Evolutionary conservation across 2,329 filamentous ascomycete species (phyloP).

Genomic region (Cladophialophora chaetospira): DNA sequence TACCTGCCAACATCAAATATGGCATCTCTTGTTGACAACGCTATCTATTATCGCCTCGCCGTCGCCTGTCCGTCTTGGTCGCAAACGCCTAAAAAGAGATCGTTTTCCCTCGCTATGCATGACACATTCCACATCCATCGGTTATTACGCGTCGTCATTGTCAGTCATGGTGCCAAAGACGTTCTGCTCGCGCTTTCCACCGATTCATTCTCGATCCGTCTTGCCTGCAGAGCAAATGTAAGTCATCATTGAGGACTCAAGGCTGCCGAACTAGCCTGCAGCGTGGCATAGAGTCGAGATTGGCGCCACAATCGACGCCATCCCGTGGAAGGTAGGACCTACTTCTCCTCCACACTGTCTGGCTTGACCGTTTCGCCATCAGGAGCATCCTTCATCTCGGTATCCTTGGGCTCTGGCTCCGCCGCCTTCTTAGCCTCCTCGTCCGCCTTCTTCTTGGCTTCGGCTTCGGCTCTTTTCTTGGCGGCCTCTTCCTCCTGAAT

Average conservation of each 20-base stretch:
- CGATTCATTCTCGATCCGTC: background rate
- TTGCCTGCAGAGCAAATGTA: slow-evolving; percentile 2
- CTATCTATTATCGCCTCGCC: slow-evolving; percentile 16
- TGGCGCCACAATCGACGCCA: background rate
- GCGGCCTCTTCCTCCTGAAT: slow-evolving; percentile 66
- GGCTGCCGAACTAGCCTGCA: background rate
- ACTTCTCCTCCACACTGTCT: slow-evolving; percentile 36
- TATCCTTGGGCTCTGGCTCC: slow-evolving; percentile 37
- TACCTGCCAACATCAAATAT: background rate
- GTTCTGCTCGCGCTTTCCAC: background rate
- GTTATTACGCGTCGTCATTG: background rate
- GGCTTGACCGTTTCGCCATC: slow-evolving; percentile 44
- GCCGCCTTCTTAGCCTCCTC: slow-evolving; percentile 62
- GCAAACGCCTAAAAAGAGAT: slow-evolving; percentile 18
- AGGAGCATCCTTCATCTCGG: slow-evolving; percentile 63
- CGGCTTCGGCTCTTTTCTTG: slow-evolving; percentile 65
- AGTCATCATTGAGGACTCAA: background rate
- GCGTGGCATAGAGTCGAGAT: background rate
- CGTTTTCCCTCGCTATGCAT: slow-evolving; percentile 27
- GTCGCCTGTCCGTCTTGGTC: slow-evolving; percentile 3
- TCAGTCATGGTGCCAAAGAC: background rate
- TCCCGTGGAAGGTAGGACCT: slow-evolving; percentile 6
- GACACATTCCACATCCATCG: slow-evolving; percentile 20
- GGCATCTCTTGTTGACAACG: slow-evolving; percentile 1
- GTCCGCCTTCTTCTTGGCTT: slow-evolving; percentile 76